Evolutionary conservation across 345 rosid species (phyloP).

Genomic region (Gossypium stocksii): DNA sequence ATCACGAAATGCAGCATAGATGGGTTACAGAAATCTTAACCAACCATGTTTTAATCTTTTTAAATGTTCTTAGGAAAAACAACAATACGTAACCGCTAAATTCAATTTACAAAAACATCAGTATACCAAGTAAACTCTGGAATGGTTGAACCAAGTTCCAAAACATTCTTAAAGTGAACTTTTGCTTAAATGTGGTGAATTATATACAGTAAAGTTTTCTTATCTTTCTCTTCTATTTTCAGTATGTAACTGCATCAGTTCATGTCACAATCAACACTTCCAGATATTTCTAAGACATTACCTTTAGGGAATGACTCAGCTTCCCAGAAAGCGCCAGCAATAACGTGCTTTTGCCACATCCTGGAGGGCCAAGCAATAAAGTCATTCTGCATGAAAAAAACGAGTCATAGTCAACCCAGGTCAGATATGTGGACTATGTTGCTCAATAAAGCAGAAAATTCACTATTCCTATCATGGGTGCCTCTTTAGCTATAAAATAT

Average conservation of each 20-base stretch:
- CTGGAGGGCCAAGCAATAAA: slow-evolving; percentile 78
- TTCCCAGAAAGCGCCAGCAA: slow-evolving; percentile 69
- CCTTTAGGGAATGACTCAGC: slow-evolving; percentile 51
- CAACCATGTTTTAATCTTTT: background rate
- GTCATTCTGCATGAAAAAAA: slow-evolving; percentile 42
- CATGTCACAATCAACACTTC: background rate
- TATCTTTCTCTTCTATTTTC: background rate
- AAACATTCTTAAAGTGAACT: background rate
- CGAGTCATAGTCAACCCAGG: background rate
- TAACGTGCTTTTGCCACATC: slow-evolving; percentile 71
- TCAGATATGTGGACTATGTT: background rate
- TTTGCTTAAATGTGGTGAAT: background rate
- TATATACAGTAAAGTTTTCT: background rate
- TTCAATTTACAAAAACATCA: background rate
- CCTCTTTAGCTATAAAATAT: background rate
- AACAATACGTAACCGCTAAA: background rate
- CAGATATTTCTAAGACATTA: slow-evolving; percentile 7
- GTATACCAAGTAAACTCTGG: background rate
- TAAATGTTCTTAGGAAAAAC: background rate
- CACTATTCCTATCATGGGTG: background rate
- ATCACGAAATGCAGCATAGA: too few species aligned
- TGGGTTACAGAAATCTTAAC: background rate
- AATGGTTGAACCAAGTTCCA: background rate
- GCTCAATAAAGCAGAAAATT: background rate
- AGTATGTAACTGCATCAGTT: background rate